Percentiles rank a stretch among this genome's conserved stretches.
Conservation (phyloP, 495 filamentous ascomycete genomes). For the Copromyces sp. region DNA sequence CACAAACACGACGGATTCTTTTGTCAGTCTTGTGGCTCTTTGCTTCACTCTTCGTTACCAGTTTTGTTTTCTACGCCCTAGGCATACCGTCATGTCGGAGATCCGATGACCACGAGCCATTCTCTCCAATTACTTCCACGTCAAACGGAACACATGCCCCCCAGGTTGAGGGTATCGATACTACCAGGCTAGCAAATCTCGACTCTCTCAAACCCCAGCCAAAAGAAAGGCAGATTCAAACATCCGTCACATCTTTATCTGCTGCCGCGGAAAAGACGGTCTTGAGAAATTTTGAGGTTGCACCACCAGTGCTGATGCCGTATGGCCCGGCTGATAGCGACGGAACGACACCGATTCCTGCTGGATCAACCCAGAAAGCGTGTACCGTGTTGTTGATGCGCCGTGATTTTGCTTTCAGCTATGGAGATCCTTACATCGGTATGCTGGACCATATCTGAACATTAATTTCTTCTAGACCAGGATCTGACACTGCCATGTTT, state of each 20-base stretch:
- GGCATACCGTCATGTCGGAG: not conserved
- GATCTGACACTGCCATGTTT: not conserved
- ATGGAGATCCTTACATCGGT: slow-evolving; percentile 72
- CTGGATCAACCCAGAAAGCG: slow-evolving; percentile 15
- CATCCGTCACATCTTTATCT: slow-evolving; percentile 8
- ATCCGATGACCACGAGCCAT: not conserved
- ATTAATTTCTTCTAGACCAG: not conserved
- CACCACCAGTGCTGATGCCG: slow-evolving; percentile 49
- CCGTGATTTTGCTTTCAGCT: slow-evolving; percentile 66
- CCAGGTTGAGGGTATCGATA: not conserved
- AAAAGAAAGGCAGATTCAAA: not conserved
- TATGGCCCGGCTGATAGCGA: slow-evolving; percentile 31
- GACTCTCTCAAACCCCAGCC: not conserved
- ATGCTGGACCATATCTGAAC: slow-evolving; percentile 15
- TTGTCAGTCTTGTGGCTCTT: not conserved
- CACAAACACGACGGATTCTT: not conserved
- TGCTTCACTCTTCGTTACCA: not conserved
- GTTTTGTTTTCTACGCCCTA: not conserved
- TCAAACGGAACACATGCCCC: not conserved
- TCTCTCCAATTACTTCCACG: not conserved
- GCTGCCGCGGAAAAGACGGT: slow-evolving; percentile 17
- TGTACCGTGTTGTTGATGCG: slow-evolving; percentile 57
- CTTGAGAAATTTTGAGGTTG: slow-evolving; percentile 58
- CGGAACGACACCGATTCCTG: slow-evolving; percentile 13
- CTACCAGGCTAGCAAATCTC: not conserved